These are phyloP conservation scores for Talaromyces sp. DNA, from an alignment of 2,329 filamentous ascomycete genomes.

Conservation along the genomic window DNA sequence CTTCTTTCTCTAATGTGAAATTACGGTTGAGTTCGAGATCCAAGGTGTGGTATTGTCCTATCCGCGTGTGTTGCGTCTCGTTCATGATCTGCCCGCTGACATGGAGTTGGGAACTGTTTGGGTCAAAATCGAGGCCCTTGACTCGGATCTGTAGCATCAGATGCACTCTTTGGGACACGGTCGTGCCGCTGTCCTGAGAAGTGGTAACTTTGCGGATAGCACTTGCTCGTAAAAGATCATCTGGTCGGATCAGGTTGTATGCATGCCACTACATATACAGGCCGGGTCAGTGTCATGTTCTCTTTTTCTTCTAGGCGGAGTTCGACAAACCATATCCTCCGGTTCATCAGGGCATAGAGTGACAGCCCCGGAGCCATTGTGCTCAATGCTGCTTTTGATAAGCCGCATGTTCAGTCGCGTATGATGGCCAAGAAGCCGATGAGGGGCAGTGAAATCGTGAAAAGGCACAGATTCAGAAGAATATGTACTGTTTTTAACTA, in stretches of 20 bases:
- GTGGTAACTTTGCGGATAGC: conserved; percentile 64
- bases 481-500: neutral
- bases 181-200: conserved; percentile 55
- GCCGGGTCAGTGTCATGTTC: conserved; percentile 6
- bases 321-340: conserved; percentile 62
- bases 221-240: conserved; percentile 60
- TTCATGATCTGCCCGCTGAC: conserved; percentile 61
- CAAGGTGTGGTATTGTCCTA: conserved; percentile 65
- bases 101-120: conserved; percentile 62
- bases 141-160: conserved; percentile 61
- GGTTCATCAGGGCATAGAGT: conserved; percentile 67
- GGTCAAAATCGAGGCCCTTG: conserved; percentile 64
- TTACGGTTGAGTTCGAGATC: conserved; percentile 84
- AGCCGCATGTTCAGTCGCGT: conserved; percentile 55
- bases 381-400: conserved; percentile 62
- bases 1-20: conserved; percentile 80
- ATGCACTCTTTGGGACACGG: conserved; percentile 59
- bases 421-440: neutral
- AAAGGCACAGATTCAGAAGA: neutral
- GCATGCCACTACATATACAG: conserved; percentile 58
- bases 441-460: neutral
- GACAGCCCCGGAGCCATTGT: conserved; percentile 60
- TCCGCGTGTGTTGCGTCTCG: conserved; percentile 63
- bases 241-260: conserved; percentile 65
- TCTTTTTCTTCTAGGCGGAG: neutral